Conservation (phyloP, 495 filamentous ascomycete species). For the Ascobolus immersus region DNA sequence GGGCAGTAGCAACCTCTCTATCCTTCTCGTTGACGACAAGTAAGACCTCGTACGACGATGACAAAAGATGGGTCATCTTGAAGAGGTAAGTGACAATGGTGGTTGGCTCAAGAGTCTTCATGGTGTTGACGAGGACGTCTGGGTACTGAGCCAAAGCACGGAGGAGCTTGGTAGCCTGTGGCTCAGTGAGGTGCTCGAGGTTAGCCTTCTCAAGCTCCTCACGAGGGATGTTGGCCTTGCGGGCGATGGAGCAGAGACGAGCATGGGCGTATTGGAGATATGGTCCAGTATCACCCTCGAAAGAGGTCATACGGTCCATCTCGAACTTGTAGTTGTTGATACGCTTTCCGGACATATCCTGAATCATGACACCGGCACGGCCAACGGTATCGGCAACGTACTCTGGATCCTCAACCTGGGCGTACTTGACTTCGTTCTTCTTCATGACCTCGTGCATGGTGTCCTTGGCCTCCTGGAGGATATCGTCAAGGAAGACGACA, state of each 20-base stretch:
- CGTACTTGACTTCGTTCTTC: conserved; percentile 33
- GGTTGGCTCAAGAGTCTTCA: conserved; percentile 38
- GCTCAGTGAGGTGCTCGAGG: conserved; percentile 30
- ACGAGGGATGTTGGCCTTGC: conserved; percentile 24
- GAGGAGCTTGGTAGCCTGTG: conserved; percentile 37
- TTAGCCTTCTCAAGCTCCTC: conserved; percentile 32
- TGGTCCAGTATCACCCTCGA: conserved; percentile 44
- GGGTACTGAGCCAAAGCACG: conserved; percentile 37
- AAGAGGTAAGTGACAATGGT: conserved; percentile 61
- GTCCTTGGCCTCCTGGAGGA: conserved; percentile 33
- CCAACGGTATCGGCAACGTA: conserved; percentile 31
- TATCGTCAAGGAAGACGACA: conserved; percentile 32
- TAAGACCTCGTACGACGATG: conserved; percentile 59
- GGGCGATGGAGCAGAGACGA: conserved; percentile 35
- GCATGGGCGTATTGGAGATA: conserved; percentile 47
- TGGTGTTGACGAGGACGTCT: conserved; percentile 35
- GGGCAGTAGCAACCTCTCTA: conserved; percentile 43
- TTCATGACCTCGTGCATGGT: conserved; percentile 41
- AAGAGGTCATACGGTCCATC: conserved; percentile 39
- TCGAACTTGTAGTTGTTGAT: conserved; percentile 40
- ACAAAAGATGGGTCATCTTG: conserved; percentile 64
- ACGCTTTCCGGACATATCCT: conserved; percentile 40
- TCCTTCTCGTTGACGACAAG: conserved; percentile 50
- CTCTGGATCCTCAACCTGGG: conserved; percentile 31
- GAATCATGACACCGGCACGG: conserved; percentile 37